Conservation (phyloP, 805 yeast species). For the Candida krabiensis region DNA sequence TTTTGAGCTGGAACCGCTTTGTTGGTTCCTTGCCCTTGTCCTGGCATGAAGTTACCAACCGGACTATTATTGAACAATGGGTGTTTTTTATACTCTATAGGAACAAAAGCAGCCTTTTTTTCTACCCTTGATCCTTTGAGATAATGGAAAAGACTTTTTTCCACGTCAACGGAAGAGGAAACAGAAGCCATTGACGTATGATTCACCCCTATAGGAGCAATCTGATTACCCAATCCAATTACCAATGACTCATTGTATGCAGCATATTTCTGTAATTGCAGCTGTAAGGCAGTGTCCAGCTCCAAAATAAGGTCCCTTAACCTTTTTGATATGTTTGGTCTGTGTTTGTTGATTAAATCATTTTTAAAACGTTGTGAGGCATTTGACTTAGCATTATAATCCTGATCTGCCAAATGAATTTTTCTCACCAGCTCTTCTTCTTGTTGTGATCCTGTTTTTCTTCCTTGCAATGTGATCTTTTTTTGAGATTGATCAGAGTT, state of each 20-base stretch:
- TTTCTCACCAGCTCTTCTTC: conserved; percentile 86
- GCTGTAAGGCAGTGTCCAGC: conserved; percentile 83
- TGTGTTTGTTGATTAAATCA: conserved; percentile 65
- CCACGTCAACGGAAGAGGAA: conserved; percentile 80
- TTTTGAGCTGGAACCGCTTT: conserved; percentile 1
- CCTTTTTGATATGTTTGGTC: conserved; percentile 75
- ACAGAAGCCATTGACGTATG: conserved; percentile 65
- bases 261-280: conserved; percentile 86
- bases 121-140: conserved; percentile 38
- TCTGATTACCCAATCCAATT: conserved; percentile 80
- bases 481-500: conserved; percentile 79
- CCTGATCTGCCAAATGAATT: conserved; percentile 81
- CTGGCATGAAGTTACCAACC: not conserved
- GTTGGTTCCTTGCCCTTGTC: not conserved
- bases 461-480: conserved; percentile 75
- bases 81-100: conserved; percentile 72
- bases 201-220: conserved; percentile 64
- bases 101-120: conserved; percentile 46
- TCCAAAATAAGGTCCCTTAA: conserved; percentile 79
- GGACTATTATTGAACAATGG: conserved; percentile 47
- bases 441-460: conserved; percentile 78
- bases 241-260: conserved; percentile 82
- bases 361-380: conserved; percentile 71
- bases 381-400: conserved; percentile 76
- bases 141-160: conserved; percentile 73